Conservation (phyloP, 1,284 basidiomycete genomes). For the Heterobasidion annosum region DNA sequence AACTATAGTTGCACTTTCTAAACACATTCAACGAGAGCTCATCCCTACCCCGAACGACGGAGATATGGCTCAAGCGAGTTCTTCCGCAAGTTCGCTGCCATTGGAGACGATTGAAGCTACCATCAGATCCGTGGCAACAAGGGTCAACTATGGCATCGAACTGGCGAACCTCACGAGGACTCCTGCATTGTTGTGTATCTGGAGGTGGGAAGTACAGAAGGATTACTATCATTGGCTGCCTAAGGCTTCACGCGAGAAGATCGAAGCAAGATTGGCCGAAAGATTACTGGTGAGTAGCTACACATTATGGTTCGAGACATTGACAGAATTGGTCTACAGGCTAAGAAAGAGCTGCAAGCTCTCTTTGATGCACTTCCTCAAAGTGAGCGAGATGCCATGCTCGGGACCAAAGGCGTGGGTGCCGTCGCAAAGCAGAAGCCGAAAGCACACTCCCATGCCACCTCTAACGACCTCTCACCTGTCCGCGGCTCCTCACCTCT, state of each 20-base stretch:
- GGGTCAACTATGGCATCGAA: conserved; percentile 72
- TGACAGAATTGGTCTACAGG: conserved; percentile 29
- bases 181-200: conserved; percentile 60
- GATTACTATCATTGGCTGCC: conserved; percentile 57
- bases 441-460: conserved; percentile 2
- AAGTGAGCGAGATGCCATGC: conserved; percentile 41
- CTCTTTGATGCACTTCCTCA: conserved; percentile 49
- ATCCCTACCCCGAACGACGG: conserved; percentile 49
- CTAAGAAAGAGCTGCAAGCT: conserved; percentile 43
- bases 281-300: conserved; percentile 46
- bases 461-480: conserved; percentile 9
- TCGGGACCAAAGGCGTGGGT: conserved; percentile 23
- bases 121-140: conserved; percentile 48
- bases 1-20: conserved; percentile 46
- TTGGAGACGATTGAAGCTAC: conserved; percentile 46
- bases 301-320: conserved; percentile 3
- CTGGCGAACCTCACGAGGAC: conserved; percentile 34
- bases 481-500: neutral
- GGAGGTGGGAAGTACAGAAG: conserved; percentile 81
- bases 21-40: conserved; percentile 56
- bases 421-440: conserved; percentile 5
- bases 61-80: conserved; percentile 24
- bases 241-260: conserved; percentile 56
- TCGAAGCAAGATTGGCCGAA: conserved; percentile 53
- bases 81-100: conserved; percentile 28